Conservation (phyloP, 768 basidiomycete genomes). For the Macrolepiota fuliginosa region DNA sequence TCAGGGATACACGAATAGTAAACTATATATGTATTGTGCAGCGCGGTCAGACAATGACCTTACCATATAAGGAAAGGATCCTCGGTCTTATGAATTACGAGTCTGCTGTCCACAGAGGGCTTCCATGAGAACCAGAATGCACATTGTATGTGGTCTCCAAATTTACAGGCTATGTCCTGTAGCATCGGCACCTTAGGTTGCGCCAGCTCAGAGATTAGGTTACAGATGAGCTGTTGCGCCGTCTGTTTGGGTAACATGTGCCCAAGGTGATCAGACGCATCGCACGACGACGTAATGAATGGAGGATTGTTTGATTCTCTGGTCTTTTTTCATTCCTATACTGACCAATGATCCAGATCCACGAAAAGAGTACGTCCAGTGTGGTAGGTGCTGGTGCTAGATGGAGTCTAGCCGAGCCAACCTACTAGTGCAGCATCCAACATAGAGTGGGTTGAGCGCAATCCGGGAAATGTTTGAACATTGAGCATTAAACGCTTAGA, state of each 20-base stretch:
- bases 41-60: not conserved
- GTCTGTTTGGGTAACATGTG: conserved; percentile 14
- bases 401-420: not conserved
- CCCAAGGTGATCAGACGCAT: conserved; percentile 12
- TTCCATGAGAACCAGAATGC: not conserved
- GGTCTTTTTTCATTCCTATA: not conserved
- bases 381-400: not conserved
- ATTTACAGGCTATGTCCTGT: not conserved
- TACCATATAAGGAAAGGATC: conserved; percentile 5
- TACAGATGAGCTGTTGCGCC: conserved; percentile 26
- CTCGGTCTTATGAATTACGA: not conserved
- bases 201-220: conserved; percentile 31
- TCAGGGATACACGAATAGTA: not conserved
- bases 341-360: not conserved
- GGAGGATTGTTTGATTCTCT: conserved; percentile 1
- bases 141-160: not conserved
- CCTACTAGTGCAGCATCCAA: not conserved
- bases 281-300: conserved; percentile 18
- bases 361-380: not conserved
- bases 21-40: not conserved
- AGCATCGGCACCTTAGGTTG: conserved; percentile 22
- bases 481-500: no score
- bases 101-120: not conserved
- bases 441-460: no score
- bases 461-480: no score